Evolutionary conservation across 305 asterid genomes (phyloP), one percentile per base, ranked within the genome.

Genomic region (Solanum aculeatissimum): DNA sequence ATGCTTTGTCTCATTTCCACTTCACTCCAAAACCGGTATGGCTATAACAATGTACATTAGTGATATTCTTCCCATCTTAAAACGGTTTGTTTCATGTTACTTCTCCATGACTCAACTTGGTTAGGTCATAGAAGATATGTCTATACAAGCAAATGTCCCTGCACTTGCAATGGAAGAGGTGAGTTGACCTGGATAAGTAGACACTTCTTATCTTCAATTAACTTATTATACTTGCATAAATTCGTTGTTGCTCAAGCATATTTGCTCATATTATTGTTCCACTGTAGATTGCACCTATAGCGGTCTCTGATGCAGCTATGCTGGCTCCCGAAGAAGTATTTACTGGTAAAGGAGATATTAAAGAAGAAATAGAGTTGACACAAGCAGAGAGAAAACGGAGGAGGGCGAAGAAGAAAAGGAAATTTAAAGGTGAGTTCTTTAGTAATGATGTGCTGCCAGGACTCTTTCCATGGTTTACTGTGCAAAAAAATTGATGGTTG

Each of bases 151-250:
- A 87, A 95, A 94, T 89, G 97, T 95, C 65, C 98, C 98, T 57
- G 99, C 99, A 18, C 91, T 94, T 63, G 98, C 96, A 51, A 97
- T 97, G 94, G 99, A 97, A 93, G 99, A 97, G 98, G 99, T 95
- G 85, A 86, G n/a, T 40, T 57, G 42, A 27, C 60, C 63, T 71
- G 58, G n/a, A 55, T 53, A 83, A 60, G 70, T 42, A 57, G 29
- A 58, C 69, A 14, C 19, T 80, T 62, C 75, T 71, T 25, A 7
- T 29, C 35, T 1, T 78, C 19, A 25, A 55, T 53, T 21, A 12
- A 78, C 51, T 65, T 29, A 23, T 74, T 42, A 69, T 60, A 27
- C 69, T 35, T 81, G 82, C 55, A 35, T 66, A 53, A 9, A 25
- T 55, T 80, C 38, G 45, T 57, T 6, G 29, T 69, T 43, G 51